Base-by-base conservation (phyloP, 306 rosid genomes). In the Aeschynomene evenia region DNA sequence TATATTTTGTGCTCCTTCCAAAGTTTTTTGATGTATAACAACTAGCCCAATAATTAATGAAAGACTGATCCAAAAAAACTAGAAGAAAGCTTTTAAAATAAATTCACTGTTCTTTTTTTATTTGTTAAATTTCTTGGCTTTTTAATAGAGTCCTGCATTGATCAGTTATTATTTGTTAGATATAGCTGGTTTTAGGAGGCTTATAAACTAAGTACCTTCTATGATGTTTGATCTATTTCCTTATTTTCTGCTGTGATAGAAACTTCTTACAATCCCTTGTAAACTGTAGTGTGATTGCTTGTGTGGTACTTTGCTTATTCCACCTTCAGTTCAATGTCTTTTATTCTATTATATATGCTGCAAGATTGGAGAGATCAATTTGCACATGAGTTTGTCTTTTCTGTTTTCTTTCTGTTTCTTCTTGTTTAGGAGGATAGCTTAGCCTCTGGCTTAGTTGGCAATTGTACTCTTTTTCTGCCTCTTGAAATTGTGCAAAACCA, bases 81-180 rank as follows among this genome's bases (percentile, higher is more conserved):
- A 64, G 60, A 46, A 45, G 63, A 24, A 52, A 64, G 18, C 57
- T 7, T 54, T 71, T 0, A 18, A 20, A 65, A 56, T 77, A 70
- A 78, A 71, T 63, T 14, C 31, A 24, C 46, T 62, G 64, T 14
- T 65, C 21, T 67, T 19, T 50, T 63, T 31, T 34, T 22, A 48
- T 48, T 71, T 70, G 48, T 64, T 56, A 19, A 15, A 56, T 65
- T 70, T 46, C 49, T 63, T 72, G n/a, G n/a, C 15, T 26, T 45
- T 60, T 36, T 10, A 37, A 9, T 37, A 37, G 9, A 37, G 43
- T 37, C 14, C n/a, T 37, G 14, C 9, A 37, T 37, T 37, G 43
- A 3, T 37, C 43, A 10, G 43, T 9, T 37, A 37, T 37, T 37
- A 9, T 13, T 37, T 37, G 43, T 9, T 37, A 2, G 43, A 9